phyloP scores from a whole-genome alignment of 78 protist species.

The Neovahlkampfia damariscottae region DNA sequence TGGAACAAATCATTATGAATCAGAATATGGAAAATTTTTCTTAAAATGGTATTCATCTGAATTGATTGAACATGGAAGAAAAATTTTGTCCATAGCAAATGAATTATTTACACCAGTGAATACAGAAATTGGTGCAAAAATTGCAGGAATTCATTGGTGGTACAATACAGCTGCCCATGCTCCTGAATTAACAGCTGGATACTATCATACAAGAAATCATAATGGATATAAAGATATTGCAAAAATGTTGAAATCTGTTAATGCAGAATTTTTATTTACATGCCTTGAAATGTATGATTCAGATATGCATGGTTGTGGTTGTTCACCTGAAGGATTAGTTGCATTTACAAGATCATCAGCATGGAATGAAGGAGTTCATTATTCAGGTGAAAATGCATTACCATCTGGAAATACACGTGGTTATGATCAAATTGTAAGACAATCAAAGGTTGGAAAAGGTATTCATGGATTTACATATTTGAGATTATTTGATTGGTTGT shows the following conservation, averaged over 20 bases:
- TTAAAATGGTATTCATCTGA: slow-evolving; percentile 57
- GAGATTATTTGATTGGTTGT: background rate
- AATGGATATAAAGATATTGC: slow-evolving; percentile 45
- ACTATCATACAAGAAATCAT: slow-evolving; percentile 45
- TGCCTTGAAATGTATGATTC: slow-evolving; percentile 52
- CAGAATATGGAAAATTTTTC: slow-evolving; percentile 68
- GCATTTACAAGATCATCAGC: slow-evolving; percentile 20
- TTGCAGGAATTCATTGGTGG: slow-evolving; percentile 87
- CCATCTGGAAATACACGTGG: slow-evolving; percentile 12
- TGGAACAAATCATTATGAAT: slow-evolving; percentile 24
- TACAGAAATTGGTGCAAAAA: slow-evolving; percentile 53
- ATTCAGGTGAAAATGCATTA: slow-evolving; percentile 42
- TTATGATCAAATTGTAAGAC: slow-evolving; percentile 21
- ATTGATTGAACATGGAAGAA: slow-evolving; percentile 31
- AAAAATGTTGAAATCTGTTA: slow-evolving; percentile 29
- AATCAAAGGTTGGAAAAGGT: background rate
- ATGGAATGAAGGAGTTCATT: slow-evolving; percentile 18
- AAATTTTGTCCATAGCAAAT: slow-evolving; percentile 22
- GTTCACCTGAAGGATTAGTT: slow-evolving; percentile 45
- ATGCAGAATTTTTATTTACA: slow-evolving; percentile 57
- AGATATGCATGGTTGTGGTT: slow-evolving; percentile 35
- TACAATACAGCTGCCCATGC: slow-evolving; percentile 53
- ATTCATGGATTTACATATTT: slow-evolving; percentile 30
- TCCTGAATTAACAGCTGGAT: slow-evolving; percentile 79
- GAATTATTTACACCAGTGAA: slow-evolving; percentile 2